Base-by-base conservation (phyloP, 345 rosid genomes). In the Brassica juncea region DNA sequence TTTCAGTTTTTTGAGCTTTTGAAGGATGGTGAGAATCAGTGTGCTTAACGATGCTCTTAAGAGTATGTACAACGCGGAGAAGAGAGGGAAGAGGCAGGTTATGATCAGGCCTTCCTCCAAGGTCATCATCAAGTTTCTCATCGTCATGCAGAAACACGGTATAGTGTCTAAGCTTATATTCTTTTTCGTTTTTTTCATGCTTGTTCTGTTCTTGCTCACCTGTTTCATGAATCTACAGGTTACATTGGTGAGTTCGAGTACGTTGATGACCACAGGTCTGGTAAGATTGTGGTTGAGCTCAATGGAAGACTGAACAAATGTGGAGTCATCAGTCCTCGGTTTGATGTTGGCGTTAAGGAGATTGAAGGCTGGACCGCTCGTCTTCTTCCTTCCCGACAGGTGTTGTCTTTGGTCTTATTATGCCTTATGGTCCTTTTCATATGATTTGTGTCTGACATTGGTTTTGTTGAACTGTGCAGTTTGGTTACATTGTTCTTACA, bases 61-160 rank as follows among this genome's bases (percentile, higher is more conserved):
- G 82, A 80, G 77, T 4, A 79, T 79, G 74, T 79, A 6, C 74
- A 79, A 79, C 10, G 82, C 82, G 1, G 82, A 79, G 74, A 79
- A 79, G 74, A 79, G 78, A 3, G 77, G 82, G 3, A 79, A 79
- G 82, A 79, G 82, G 60, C 82, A 79, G 5, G 82, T 78, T 5
- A 72, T 79, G 82, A 79, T 79, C 64, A 73, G 82, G 74, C 82
- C 82, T 59, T 79, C 76, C 4, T 80, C 83, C 2, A 80, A 80
- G 37, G 83, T 80, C 0, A 80, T 80, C 83, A 75, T 80, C 80
- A 80, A 80, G 79, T 68, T 80, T 34, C 94, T 91, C 30, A 61
- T 89, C 62, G 97, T 91, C 68, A 91, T 91, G 97, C 94, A 91
- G 75, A 91, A 91, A 75, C 97, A 91, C 74, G 97, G 97, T 91